Base-by-base conservation (phyloP, 306 rosid species). In the Cyamopsis tetragonoloba region DNA sequence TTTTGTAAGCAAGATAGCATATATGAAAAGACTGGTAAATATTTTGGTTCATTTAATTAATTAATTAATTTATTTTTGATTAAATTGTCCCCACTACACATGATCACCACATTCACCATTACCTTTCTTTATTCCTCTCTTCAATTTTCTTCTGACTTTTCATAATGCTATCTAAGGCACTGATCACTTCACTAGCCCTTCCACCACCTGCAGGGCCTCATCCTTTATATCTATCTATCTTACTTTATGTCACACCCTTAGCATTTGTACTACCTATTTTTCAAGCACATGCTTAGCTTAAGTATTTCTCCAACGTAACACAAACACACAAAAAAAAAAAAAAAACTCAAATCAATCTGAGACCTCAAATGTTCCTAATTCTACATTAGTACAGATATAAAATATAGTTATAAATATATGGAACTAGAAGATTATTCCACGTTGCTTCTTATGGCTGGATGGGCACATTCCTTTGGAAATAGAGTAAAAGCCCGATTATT, bases 61-160 rank as follows among this genome's bases (percentile, higher is more conserved):
- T n/a, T n/a, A n/a, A n/a, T n/a, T n/a, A n/a, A n/a, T n/a, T n/a
- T n/a, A n/a, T n/a, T n/a, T n/a, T n/a, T n/a, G n/a, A n/a, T n/a
- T n/a, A n/a, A n/a, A n/a, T n/a, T 4, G 62, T 46, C 27, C 44
- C 79, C 79, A 74, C 68, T 34, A 30, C n/a, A 83, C 84, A 23
- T 20, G n/a, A 73, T 18, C 77, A 62, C 58, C 78, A 63, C 62
- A 26, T 10, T 54, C 8, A 2, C 19, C 34, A 55, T 56, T 56
- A 28, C 14, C 68, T 8, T 20, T 18, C 82, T 63, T 81, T 81
- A 60, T 79, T 83, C 75, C 79, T 76, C 47, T 66, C 71, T 81
- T 84, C 34, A n/a, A n/a, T n/a, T n/a, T n/a, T n/a, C n/a, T n/a
- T n/a, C n/a, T n/a, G n/a, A n/a, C n/a, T n/a, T n/a, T n/a, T n/a